Percentiles rank a stretch among this genome's conserved stretches.
phyloP scores from a whole-genome alignment of 345 rosid genomes.

The Balakata baccata region DNA sequence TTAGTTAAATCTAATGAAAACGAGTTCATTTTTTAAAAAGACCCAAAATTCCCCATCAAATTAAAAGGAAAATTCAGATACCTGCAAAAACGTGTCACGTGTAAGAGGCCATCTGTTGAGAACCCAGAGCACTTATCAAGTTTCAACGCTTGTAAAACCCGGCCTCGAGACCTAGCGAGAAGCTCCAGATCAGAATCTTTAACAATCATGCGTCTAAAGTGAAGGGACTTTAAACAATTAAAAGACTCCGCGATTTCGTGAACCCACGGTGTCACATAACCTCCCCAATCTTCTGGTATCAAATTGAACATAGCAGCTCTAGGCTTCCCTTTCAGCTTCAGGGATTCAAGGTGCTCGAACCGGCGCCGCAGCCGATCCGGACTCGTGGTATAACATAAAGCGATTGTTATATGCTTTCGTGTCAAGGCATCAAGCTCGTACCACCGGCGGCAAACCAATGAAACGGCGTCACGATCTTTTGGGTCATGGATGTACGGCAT shows the following conservation, averaged over 20 bases:
- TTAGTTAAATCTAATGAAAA: too few species aligned
- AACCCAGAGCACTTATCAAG: conserved; percentile 92
- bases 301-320: conserved; percentile 92
- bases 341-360: conserved; percentile 62
- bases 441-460: conserved; percentile 75
- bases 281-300: conserved; percentile 97
- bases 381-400: conserved; percentile 68
- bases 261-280: conserved; percentile 73
- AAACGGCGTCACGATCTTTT: conserved; percentile 69
- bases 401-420: conserved; percentile 78
- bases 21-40: neutral
- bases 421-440: conserved; percentile 69
- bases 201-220: conserved; percentile 82
- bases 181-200: conserved; percentile 69
- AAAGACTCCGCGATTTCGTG: conserved; percentile 47
- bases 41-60: neutral
- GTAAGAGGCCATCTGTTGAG: conserved; percentile 76
- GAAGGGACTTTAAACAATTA: conserved; percentile 59
- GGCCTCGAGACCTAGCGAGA: conserved; percentile 46
- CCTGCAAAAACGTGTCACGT: conserved; percentile 71
- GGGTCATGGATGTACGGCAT: conserved; percentile 70
- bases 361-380: conserved; percentile 66
- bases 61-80: conserved; percentile 14
- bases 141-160: conserved; percentile 50
- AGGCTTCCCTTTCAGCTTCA: conserved; percentile 83